phyloP scores from a whole-genome alignment of 257 asterid genomes.

The Osmanthus fragrans region DNA sequence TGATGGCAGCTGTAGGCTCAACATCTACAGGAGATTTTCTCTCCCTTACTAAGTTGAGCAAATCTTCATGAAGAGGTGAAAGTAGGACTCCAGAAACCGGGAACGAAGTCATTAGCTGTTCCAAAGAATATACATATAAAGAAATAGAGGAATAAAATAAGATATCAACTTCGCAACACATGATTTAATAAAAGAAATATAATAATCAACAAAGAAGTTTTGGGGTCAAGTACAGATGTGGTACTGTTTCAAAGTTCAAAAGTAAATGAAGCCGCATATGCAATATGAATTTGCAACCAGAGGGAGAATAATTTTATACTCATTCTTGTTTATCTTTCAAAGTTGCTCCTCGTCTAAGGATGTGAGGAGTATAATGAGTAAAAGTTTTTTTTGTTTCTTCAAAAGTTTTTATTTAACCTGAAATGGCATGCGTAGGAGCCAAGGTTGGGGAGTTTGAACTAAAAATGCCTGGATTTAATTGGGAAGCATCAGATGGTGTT shows the following conservation, averaged over 20 bases:
- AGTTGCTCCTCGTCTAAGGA: slow-evolving; percentile 12
- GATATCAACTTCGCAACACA: slow-evolving; percentile 23
- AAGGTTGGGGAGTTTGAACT: not conserved
- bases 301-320: slow-evolving; percentile 1
- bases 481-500: not conserved
- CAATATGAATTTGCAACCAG: slow-evolving; percentile 18
- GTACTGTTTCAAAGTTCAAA: not conserved
- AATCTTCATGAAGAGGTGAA: slow-evolving; percentile 73
- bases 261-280: not conserved
- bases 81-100: slow-evolving; percentile 51
- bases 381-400: not conserved
- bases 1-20: slow-evolving; percentile 38
- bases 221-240: not conserved
- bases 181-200: not conserved
- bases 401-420: not conserved
- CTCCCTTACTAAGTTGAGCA: slow-evolving; percentile 50
- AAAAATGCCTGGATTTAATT: not conserved
- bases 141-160: slow-evolving; percentile 14
- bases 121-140: slow-evolving; percentile 9
- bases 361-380: slow-evolving; percentile 7
- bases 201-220: slow-evolving; percentile 12
- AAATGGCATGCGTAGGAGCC: not conserved
- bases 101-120: slow-evolving; percentile 70
- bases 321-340: slow-evolving; percentile 9
- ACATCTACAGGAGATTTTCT: slow-evolving; percentile 29